A percentile compares a stretch with the other conserved stretches of the same genome.
These are phyloP conservation scores for Hypoxylon fragiforme DNA, from an alignment of 495 filamentous ascomycete genomes.

Conservation along the genomic window DNA sequence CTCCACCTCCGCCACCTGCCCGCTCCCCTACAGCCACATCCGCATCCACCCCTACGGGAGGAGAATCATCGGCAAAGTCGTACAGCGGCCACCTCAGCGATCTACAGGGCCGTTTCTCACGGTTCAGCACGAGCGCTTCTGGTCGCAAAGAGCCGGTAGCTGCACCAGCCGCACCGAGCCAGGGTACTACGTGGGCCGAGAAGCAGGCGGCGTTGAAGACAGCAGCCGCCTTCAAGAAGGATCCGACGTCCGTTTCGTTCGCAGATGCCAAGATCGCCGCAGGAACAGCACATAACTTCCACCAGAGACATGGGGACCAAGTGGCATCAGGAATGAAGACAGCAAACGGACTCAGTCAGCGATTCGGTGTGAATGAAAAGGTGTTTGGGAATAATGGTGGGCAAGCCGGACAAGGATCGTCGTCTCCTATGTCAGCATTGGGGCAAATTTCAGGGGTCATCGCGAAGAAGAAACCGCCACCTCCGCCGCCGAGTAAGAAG, in stretches of 20 bases:
- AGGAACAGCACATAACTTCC: slow-evolving; percentile 70
- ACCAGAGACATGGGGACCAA: slow-evolving; percentile 72
- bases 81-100: slow-evolving; percentile 56
- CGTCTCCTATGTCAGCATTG: slow-evolving; percentile 12
- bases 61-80: slow-evolving; percentile 6
- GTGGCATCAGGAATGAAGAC: slow-evolving; percentile 65
- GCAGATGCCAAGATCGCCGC: slow-evolving; percentile 58
- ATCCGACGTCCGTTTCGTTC: slow-evolving; percentile 61
- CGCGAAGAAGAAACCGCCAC: slow-evolving; percentile 67
- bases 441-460: slow-evolving; percentile 36
- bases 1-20: slow-evolving; percentile 16
- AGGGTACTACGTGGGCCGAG: slow-evolving; percentile 62
- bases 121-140: slow-evolving; percentile 47
- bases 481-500: slow-evolving; percentile 70
- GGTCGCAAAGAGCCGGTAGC: slow-evolving; percentile 30
- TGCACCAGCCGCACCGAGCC: slow-evolving; percentile 35
- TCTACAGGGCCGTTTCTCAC: slow-evolving; percentile 69
- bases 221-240: slow-evolving; percentile 55
- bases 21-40: slow-evolving; percentile 27
- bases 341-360: slow-evolving; percentile 60
- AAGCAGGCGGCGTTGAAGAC: slow-evolving; percentile 65
- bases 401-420: slow-evolving; percentile 2
- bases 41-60: slow-evolving; percentile 1
- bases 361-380: slow-evolving; percentile 45
- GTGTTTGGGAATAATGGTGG: neutral